Conservation (phyloP, 139 green algal species). For the Gonium pectorale region DNA sequence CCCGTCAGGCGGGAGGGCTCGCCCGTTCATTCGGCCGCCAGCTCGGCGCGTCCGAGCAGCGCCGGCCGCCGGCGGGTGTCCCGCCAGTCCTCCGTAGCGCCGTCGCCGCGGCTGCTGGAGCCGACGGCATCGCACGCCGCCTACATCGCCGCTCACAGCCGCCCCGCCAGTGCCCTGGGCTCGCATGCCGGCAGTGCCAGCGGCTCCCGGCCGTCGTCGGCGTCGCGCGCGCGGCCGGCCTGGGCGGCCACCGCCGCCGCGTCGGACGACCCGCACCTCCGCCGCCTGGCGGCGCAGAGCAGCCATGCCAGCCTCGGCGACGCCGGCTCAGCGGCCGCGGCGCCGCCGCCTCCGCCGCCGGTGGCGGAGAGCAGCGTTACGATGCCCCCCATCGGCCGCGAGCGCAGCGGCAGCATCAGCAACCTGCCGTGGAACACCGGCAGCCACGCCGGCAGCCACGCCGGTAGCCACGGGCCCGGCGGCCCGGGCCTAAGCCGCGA, state of each 20-base stretch:
- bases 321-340: not conserved
- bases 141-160: slow-evolving; percentile 1
- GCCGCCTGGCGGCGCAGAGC: not conserved
- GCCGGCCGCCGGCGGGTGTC: not conserved
- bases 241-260: slow-evolving; percentile 3
- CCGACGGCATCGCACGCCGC: not conserved
- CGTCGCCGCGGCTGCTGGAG: not conserved
- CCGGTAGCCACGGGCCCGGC: not conserved
- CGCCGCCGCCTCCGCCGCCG: not conserved
- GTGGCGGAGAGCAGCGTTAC: not conserved
- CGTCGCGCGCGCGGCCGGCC: not conserved
- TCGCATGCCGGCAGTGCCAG: not conserved
- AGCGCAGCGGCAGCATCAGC: not conserved
- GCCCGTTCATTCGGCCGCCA: not conserved
- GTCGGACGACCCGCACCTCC: slow-evolving; percentile 26
- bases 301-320: not conserved
- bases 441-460: not conserved
- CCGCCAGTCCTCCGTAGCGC: not conserved
- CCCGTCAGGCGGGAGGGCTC: not conserved
- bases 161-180: slow-evolving; percentile 12
- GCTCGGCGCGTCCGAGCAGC: not conserved
- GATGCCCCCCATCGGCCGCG: slow-evolving; percentile 15
- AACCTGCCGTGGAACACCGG: not conserved
- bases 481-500: not conserved
- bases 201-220: slow-evolving; percentile 2